Evolutionary conservation across 495 filamentous ascomycete genomes (phyloP).

Genomic region (Penicillium argentinense): DNA sequence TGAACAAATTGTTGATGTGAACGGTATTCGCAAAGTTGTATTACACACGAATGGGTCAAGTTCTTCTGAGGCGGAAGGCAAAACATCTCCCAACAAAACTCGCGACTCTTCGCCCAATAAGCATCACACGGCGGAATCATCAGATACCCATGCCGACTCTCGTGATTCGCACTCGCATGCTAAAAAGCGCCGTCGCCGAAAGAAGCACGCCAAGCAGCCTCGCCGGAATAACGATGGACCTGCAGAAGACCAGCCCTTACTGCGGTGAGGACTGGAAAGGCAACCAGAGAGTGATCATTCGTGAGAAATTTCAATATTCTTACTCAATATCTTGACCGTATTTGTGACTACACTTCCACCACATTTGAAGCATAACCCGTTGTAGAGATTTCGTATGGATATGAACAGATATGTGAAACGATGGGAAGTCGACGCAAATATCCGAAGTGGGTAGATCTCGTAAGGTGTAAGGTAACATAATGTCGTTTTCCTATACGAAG

Average conservation of each 20-base stretch:
- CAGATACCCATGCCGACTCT: slow-evolving; percentile 2
- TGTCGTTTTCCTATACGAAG: too few species aligned
- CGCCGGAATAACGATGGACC: slow-evolving; percentile 1
- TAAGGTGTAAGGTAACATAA: too few species aligned
- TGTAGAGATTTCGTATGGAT: too few species aligned
- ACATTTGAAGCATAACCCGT: too few species aligned
- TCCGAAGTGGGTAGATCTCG: too few species aligned
- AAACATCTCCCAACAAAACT: slow-evolving; percentile 4
- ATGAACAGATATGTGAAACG: too few species aligned
- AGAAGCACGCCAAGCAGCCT: slow-evolving; percentile 19
- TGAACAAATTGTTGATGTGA: slow-evolving; percentile 78
- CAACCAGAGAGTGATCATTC: too few species aligned
- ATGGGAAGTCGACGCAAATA: too few species aligned
- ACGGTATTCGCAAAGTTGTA: slow-evolving; percentile 81
- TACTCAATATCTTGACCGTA: too few species aligned
- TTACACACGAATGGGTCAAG: slow-evolving; percentile 68
- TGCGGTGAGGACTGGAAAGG: slow-evolving; percentile 13
- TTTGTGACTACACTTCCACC: too few species aligned
- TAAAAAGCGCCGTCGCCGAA: slow-evolving; percentile 35
- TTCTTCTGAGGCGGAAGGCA: slow-evolving; percentile 37
- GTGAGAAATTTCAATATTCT: too few species aligned
- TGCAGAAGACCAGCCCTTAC: slow-evolving; percentile 22
- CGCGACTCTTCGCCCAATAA: slow-evolving; percentile 14
- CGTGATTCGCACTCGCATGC: slow-evolving; percentile 6
- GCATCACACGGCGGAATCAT: slow-evolving; percentile 11